Evolutionary conservation across 768 basidiomycete genomes (phyloP).

Genomic region (Phlebiopsis flavidoalba): DNA sequence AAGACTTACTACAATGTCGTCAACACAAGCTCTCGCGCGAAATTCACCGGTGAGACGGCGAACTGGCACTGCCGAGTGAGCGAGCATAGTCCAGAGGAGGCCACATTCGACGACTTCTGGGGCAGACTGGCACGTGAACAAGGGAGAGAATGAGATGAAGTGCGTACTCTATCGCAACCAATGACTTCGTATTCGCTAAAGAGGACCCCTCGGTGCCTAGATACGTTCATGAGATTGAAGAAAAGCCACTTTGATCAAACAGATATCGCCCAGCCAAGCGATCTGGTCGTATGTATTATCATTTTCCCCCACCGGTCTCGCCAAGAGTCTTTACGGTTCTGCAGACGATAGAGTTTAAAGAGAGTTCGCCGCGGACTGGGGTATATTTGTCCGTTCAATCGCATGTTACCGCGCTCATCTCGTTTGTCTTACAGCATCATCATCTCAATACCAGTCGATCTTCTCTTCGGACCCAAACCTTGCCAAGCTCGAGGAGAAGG

Average conservation of each 20-base stretch:
- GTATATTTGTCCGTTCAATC: conserved; percentile 34
- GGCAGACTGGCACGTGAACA: conserved; percentile 57
- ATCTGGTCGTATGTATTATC: conserved; percentile 75
- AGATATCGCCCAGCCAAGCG: conserved; percentile 54
- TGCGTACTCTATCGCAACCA: conserved; percentile 26
- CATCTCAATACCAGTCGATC: conserved; percentile 66
- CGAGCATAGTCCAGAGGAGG: conserved; percentile 59
- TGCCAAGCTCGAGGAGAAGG: conserved; percentile 56
- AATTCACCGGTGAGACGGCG: conserved; percentile 49
- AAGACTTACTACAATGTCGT: conserved; percentile 55
- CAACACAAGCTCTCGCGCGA: conserved; percentile 49
- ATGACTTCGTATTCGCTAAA: neutral
- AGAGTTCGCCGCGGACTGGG: conserved; percentile 50
- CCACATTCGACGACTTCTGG: conserved; percentile 73
- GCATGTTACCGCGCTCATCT: neutral
- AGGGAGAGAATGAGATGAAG: conserved; percentile 67
- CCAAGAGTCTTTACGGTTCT: conserved; percentile 74
- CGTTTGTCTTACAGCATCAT: conserved; percentile 21
- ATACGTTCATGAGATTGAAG: conserved; percentile 61
- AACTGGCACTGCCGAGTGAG: conserved; percentile 68
- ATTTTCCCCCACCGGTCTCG: conserved; percentile 63
- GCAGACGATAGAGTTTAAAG: conserved; percentile 52
- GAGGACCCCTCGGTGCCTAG: conserved; percentile 30
- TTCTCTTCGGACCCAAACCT: conserved; percentile 54
- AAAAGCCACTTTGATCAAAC: conserved; percentile 57